Percentiles rank a stretch among this genome's conserved stretches.
phyloP scores from a whole-genome alignment of 2,329 filamentous ascomycete species.

The Paracorniculantispora psalliotae region DNA sequence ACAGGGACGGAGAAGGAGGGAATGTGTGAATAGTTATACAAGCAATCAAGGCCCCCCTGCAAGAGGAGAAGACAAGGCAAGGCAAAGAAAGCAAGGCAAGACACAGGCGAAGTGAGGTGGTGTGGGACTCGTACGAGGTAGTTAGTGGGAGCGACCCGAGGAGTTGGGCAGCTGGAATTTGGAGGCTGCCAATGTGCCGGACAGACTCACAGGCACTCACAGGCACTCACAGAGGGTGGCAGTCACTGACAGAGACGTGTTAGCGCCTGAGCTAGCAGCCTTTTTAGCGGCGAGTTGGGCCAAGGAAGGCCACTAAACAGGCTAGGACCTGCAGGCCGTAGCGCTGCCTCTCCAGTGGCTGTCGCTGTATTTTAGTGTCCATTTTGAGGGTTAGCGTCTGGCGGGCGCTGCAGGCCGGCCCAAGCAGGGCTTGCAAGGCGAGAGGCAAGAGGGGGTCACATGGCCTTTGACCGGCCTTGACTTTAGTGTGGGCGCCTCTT shows the following conservation, averaged over 20 bases:
- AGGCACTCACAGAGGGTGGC: background rate
- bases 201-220: too few relatives aligned
- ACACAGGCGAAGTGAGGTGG: background rate
- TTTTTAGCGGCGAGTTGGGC: background rate
- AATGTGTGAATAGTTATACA: conserved; percentile 9
- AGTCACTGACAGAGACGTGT: background rate
- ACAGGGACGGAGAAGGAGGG: background rate
- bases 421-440: background rate
- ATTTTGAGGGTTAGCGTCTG: background rate
- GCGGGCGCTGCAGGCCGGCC: background rate
- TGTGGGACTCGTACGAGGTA: background rate
- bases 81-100: background rate
- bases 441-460: background rate
- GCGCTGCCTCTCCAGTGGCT: background rate
- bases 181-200: too few relatives aligned
- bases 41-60: background rate
- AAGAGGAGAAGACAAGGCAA: background rate
- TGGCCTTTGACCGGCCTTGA: too few relatives aligned
- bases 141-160: background rate
- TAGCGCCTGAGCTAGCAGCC: background rate
- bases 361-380: background rate
- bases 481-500: background rate
- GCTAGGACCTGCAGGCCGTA: conserved; percentile 10
- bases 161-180: conserved; percentile 6
- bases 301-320: conserved; percentile 2